phyloP scores from a whole-genome alignment of 164 flowering plant species.

The Piper betle region DNA sequence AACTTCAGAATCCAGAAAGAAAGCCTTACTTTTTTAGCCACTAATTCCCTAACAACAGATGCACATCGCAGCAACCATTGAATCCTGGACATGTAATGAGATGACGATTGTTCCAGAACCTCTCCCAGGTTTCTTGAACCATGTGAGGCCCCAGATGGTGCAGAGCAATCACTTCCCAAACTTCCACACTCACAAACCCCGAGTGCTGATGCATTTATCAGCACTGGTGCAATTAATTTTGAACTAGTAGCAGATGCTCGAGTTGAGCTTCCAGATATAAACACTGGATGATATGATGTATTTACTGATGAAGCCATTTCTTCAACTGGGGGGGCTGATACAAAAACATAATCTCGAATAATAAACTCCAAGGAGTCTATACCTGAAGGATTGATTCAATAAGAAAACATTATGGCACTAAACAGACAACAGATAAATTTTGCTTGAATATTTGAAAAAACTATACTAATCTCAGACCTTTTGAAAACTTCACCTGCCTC shows the following conservation, averaged over 20 bases:
- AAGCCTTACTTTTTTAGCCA: conserved; percentile 61
- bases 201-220: conserved; percentile 26
- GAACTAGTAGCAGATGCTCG: conserved; percentile 17
- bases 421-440: conserved; percentile 2
- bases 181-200: conserved; percentile 31
- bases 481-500: conserved; percentile 23
- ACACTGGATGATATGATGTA: conserved; percentile 26
- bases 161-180: conserved; percentile 58
- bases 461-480: conserved; percentile 29
- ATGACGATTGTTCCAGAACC: conserved; percentile 63
- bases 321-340: conserved; percentile 65
- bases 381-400: conserved; percentile 29
- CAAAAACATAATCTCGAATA: conserved; percentile 90
- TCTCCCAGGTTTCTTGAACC: conserved; percentile 64
- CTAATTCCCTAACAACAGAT: conserved; percentile 61
- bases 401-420: not conserved
- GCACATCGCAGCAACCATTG: conserved; percentile 76
- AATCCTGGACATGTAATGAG: conserved; percentile 52
- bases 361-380: conserved; percentile 61
- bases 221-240: conserved; percentile 52
- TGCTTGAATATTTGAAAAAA: not conserved
- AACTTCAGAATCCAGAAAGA: not conserved
- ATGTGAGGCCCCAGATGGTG: conserved; percentile 65
- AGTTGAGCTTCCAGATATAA: conserved; percentile 29
- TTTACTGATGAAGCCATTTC: conserved; percentile 38